A percentile compares a stretch with the other conserved stretches of the same genome.
phyloP scores from a whole-genome alignment of 1,284 basidiomycete species.

The Ceratobasidium sp. region DNA sequence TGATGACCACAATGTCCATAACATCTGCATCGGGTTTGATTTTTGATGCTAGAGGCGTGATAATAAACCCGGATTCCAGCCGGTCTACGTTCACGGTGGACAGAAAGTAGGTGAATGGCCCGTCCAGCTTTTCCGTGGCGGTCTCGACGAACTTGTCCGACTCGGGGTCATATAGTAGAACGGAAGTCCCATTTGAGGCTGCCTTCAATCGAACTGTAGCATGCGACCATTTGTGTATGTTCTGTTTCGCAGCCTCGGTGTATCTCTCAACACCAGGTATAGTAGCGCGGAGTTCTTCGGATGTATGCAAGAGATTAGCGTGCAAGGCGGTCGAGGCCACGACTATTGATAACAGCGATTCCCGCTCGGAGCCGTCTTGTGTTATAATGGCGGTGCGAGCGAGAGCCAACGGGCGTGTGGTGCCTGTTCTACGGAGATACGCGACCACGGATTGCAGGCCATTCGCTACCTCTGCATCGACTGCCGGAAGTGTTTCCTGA shows the following conservation, averaged over 20 bases:
- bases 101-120: slow-evolving; percentile 86
- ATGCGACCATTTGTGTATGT: slow-evolving; percentile 73
- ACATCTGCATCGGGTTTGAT: slow-evolving; percentile 55
- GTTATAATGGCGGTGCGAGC: slow-evolving; percentile 60
- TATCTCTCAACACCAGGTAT: slow-evolving; percentile 83
- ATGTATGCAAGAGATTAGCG: slow-evolving; percentile 81
- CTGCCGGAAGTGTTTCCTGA: slow-evolving; percentile 42
- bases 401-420: slow-evolving; percentile 59
- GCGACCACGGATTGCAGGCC: slow-evolving; percentile 60
- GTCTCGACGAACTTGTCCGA: slow-evolving; percentile 47
- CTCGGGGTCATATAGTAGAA: slow-evolving; percentile 65
- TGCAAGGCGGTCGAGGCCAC: slow-evolving; percentile 84
- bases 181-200: slow-evolving; percentile 52
- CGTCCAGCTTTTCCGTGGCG: slow-evolving; percentile 54
- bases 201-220: slow-evolving; percentile 61
- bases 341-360: slow-evolving; percentile 58
- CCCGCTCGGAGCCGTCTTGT: slow-evolving; percentile 43
- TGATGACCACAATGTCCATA: slow-evolving; percentile 82
- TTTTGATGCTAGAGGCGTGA: slow-evolving; percentile 63
- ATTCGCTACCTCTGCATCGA: slow-evolving; percentile 52
- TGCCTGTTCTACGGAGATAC: slow-evolving; percentile 44
- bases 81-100: slow-evolving; percentile 81
- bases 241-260: slow-evolving; percentile 80
- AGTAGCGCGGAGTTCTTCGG: slow-evolving; percentile 70
- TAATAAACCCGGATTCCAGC: slow-evolving; percentile 79